Evolutionary conservation across 192 early-diverging fungal genomes (phyloP).

Genomic region (Gamsiella multidivaricata): DNA sequence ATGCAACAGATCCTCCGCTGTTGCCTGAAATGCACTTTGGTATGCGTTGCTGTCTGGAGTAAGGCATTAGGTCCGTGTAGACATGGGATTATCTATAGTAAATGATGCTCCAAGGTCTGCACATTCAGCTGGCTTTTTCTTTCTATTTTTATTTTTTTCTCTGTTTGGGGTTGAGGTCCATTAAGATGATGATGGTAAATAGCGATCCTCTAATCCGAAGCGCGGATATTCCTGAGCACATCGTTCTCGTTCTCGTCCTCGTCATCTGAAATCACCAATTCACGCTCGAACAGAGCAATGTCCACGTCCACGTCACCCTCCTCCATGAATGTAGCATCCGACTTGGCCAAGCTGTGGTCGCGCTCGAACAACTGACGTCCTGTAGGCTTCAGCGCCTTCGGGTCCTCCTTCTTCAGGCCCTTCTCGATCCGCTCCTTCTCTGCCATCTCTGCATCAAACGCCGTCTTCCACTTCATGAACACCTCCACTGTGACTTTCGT

Average conservation of each 20-base stretch:
- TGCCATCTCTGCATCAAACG: slow-evolving; percentile 81
- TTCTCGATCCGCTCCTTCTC: slow-evolving; percentile 59
- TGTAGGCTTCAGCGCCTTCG: slow-evolving; percentile 60
- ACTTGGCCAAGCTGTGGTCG: slow-evolving; percentile 84
- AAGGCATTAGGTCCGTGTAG: too few species aligned
- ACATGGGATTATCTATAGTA: too few species aligned
- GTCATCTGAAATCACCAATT: slow-evolving; percentile 65
- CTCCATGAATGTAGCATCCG: slow-evolving; percentile 82
- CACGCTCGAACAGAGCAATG: slow-evolving; percentile 76
- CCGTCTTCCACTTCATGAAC: slow-evolving; percentile 83
- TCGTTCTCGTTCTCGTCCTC: slow-evolving; percentile 72
- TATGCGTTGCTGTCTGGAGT: too few species aligned
- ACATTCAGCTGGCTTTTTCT: too few species aligned
- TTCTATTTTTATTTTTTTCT: too few species aligned
- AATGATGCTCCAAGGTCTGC: too few species aligned
- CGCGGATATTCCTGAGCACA: slow-evolving; percentile 55
- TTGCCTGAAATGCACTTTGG: too few species aligned
- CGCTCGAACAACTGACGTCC: slow-evolving; percentile 94
- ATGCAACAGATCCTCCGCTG: too few species aligned
- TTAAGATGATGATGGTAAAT: too few species aligned
- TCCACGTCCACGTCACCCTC: slow-evolving; percentile 92
- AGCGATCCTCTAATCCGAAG: slow-evolving; percentile 33
- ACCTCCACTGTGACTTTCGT: slow-evolving; percentile 82
- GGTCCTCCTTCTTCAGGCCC: slow-evolving; percentile 56
- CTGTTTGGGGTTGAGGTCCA: too few species aligned